Evolutionary conservation across 2,329 filamentous ascomycete species (phyloP), one percentile per base, ranked within the genome.

Genomic region (Penicillium expansum): DNA sequence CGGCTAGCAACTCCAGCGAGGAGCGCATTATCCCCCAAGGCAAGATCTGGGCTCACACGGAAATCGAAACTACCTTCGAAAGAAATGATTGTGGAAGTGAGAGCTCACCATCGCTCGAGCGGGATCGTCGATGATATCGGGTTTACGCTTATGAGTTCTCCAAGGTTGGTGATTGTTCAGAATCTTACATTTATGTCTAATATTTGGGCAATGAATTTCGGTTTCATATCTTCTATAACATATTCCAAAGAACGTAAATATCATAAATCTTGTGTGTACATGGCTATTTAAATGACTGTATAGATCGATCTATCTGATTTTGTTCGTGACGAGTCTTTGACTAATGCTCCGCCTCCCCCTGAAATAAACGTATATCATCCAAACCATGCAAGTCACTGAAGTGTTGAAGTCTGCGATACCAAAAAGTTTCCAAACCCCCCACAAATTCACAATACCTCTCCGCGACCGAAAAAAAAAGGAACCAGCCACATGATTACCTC

Each of bases 21-120:
- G 70, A 72, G 41, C 56, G 68, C 4, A 71, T 72, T 22, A 65
- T 71, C 20, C 69, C 69, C 7, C 55, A 69, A 3, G 69, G 69
- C 13, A 71, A 67, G 60, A 72, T 72, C 38, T 66, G 64, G 27
- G 58, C 69, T 3, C 66, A 67, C 30, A 72, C 70, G 8, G 63
- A 71, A 57, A 71, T 72, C 30, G 64, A 70, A 45, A 71, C 68
- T n/a, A 71, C 66, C 10, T 59, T 71, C 2, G 68, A 71, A 53
- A 52, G 63, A 16, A 62, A 59, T 42, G 49, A 52, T 11, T 56
- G 29, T 35, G 37, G 37, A 32, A 20, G 48, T 11, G 33, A 42
- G 18, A 14, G 20, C 9, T 50, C 37, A 7, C 37, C 52, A n/a
- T 57, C 61, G 13, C 22, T 50, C 43, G 61, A 64, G 49, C 58